These are phyloP conservation scores for Yamadazyma songkhlaensis DNA, from an alignment of 1,139 yeast species.

Conservation along the genomic window DNA sequence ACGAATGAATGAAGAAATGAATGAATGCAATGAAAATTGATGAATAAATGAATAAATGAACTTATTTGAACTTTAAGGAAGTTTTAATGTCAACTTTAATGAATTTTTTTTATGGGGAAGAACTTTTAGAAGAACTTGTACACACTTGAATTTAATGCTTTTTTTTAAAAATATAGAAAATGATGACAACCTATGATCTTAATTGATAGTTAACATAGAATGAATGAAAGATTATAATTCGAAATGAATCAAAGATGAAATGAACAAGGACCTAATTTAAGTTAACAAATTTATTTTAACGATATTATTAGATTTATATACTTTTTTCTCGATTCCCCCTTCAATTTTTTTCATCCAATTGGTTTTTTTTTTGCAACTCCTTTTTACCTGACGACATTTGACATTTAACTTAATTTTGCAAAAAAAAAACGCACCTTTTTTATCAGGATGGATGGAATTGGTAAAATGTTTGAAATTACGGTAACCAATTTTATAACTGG, in stretches of 20 bases:
- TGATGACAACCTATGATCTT: background rate
- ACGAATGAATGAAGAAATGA: conserved; percentile 10
- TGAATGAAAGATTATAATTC: background rate
- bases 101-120: no score
- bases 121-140: no score
- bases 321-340: conserved; percentile 1
- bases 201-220: conserved; percentile 1
- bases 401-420: background rate
- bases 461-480: background rate
- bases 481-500: background rate
- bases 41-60: background rate
- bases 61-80: background rate
- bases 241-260: conserved; percentile 1
- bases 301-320: conserved; percentile 1
- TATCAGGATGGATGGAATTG: conserved; percentile 1
- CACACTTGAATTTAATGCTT: no score
- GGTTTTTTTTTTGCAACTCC: conserved; percentile 3
- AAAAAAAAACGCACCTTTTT: background rate
- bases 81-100: no score
- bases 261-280: background rate
- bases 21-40: conserved; percentile 6
- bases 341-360: conserved; percentile 1
- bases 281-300: background rate
- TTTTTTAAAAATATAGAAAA: no score
- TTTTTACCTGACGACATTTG: conserved; percentile 1